Percentiles rank a stretch among this genome's conserved stretches.
Evolutionary conservation across 768 basidiomycete genomes (phyloP).

Genomic region (Amyloporia xantha): DNA sequence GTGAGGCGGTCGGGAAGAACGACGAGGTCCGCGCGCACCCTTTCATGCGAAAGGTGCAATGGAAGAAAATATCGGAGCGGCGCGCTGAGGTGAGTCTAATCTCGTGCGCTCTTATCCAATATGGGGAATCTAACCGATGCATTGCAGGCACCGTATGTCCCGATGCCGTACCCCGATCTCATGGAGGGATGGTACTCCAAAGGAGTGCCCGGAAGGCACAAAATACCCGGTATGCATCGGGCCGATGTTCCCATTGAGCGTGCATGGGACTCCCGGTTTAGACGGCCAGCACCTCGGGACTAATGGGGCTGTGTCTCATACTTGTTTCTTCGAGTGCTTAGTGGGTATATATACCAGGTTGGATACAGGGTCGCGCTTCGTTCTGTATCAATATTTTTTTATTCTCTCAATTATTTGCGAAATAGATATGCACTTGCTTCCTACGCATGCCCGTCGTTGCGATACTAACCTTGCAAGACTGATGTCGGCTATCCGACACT

Average conservation of each 20-base stretch:
- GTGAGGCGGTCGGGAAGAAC: constrained; percentile 6
- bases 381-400: too few relatives aligned
- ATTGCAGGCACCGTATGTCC: constrained; percentile 39
- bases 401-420: too few relatives aligned
- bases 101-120: neutral
- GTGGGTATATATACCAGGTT: too few relatives aligned
- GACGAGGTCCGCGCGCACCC: constrained; percentile 30
- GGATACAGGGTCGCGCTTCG: too few relatives aligned
- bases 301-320: too few relatives aligned
- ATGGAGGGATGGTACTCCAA: constrained; percentile 31
- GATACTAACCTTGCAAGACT: too few relatives aligned
- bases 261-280: neutral
- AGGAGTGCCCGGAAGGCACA: constrained; percentile 29
- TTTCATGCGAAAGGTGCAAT: constrained; percentile 38
- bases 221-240: neutral
- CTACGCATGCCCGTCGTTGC: too few relatives aligned
- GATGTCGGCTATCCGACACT: too few relatives aligned
- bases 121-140: constrained; percentile 1
- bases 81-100: constrained; percentile 37
- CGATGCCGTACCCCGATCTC: constrained; percentile 19
- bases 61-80: constrained; percentile 38
- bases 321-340: too few relatives aligned
- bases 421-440: too few relatives aligned
- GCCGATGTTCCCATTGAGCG: neutral
- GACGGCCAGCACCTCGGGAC: too few relatives aligned